phyloP scores from a whole-genome alignment of 2,329 filamentous ascomycete species.

The Neonectria ditissima region DNA sequence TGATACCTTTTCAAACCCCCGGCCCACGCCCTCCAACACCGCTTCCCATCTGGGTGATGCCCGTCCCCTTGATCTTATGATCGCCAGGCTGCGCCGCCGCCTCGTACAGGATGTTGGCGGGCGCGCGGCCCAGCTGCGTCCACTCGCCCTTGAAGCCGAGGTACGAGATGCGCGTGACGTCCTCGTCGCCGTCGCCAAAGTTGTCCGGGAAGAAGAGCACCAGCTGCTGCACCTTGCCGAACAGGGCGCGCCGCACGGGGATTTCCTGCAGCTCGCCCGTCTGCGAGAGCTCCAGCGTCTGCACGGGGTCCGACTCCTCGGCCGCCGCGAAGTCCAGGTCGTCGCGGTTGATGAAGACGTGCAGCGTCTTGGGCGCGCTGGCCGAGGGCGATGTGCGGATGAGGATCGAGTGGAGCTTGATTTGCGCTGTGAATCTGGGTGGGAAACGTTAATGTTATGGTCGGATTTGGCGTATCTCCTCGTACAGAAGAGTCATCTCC shows the following conservation, averaged over 20 bases:
- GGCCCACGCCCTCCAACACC: slow-evolving; percentile 60
- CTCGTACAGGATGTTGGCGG: slow-evolving; percentile 90
- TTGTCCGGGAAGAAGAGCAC: slow-evolving; percentile 94
- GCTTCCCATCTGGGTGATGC: slow-evolving; percentile 66
- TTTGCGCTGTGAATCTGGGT: slow-evolving; percentile 88
- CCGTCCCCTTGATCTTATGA: slow-evolving; percentile 75
- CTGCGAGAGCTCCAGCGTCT: slow-evolving; percentile 81
- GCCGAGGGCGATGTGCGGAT: slow-evolving; percentile 80
- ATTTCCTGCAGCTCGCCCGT: slow-evolving; percentile 88
- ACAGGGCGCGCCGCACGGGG: slow-evolving; percentile 86
- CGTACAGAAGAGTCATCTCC: not conserved
- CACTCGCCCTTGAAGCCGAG: slow-evolving; percentile 95
- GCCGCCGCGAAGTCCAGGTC: slow-evolving; percentile 87
- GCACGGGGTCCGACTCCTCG: slow-evolving; percentile 76
- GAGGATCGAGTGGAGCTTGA: slow-evolving; percentile 91
- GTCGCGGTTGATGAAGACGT: slow-evolving; percentile 87
- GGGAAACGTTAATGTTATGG: not conserved
- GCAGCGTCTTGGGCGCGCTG: slow-evolving; percentile 83
- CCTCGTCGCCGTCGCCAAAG: slow-evolving; percentile 82
- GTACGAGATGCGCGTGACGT: slow-evolving; percentile 83
- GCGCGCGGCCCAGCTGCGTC: slow-evolving; percentile 79
- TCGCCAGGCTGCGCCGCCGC: slow-evolving; percentile 91
- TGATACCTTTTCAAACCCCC: slow-evolving; percentile 42
- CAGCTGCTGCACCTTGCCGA: slow-evolving; percentile 85
- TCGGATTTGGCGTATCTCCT: not conserved